Evolutionary conservation across 2,329 filamentous ascomycete genomes (phyloP).

Genomic region (Aureobasidium sp.): DNA sequence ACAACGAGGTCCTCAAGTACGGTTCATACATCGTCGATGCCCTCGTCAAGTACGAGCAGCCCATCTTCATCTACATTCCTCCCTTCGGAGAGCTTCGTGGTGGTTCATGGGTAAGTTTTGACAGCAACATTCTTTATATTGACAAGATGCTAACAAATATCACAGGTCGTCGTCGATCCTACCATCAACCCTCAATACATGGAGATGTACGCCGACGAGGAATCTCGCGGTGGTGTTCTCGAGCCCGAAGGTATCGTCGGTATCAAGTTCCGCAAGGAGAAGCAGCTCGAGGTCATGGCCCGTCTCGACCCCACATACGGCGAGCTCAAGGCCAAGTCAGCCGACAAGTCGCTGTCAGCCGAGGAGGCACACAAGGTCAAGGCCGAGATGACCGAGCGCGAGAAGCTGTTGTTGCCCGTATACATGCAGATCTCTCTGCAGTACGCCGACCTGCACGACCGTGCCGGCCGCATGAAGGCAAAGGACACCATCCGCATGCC

Average conservation of each 20-base stretch:
- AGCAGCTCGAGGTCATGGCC: slow-evolving; percentile 95
- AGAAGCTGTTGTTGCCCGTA: slow-evolving; percentile 82
- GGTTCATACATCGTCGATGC: slow-evolving; percentile 98
- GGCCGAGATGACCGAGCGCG: slow-evolving; percentile 71
- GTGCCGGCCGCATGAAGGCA: slow-evolving; percentile 93
- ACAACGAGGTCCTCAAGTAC: slow-evolving; percentile 99
- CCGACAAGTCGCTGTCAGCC: slow-evolving; percentile 56
- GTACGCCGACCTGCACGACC: slow-evolving; percentile 95
- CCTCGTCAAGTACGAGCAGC: slow-evolving; percentile 96
- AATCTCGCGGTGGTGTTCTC: slow-evolving; percentile 90
- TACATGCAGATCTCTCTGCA: slow-evolving; percentile 94
- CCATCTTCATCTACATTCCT: slow-evolving; percentile 98
- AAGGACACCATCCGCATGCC: slow-evolving; percentile 85
- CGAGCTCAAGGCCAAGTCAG: slow-evolving; percentile 70
- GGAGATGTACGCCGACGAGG: slow-evolving; percentile 99
- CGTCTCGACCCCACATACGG: slow-evolving; percentile 80
- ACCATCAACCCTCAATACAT: slow-evolving; percentile 95
- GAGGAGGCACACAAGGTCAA: slow-evolving; percentile 75
- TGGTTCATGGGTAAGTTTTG: slow-evolving; percentile 71
- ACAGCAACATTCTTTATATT: neutral
- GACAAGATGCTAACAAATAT: slow-evolving; percentile 24
- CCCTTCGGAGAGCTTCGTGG: slow-evolving; percentile 94
- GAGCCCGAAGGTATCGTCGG: slow-evolving; percentile 97
- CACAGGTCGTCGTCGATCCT: slow-evolving; percentile 82
- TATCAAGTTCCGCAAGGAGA: slow-evolving; percentile 97